These are phyloP conservation scores for Boletellus ananiceps DNA, from an alignment of 768 basidiomycete genomes.

Conservation along the genomic window DNA sequence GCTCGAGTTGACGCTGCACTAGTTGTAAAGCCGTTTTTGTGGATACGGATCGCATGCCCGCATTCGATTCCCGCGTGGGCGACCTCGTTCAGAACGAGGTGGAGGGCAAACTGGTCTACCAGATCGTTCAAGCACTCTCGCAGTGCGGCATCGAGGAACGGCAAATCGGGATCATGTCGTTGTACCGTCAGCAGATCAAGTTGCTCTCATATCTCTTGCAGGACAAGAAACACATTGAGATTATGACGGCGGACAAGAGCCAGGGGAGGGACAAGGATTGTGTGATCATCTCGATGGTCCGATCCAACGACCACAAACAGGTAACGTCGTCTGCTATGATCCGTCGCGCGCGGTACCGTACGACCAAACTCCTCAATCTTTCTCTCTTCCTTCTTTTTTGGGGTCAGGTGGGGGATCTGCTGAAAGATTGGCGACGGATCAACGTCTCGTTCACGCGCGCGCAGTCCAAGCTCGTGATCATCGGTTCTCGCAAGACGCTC, in stretches of 20 bases:
- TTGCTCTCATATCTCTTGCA: slow-evolving; percentile 65
- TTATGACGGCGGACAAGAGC: slow-evolving; percentile 88
- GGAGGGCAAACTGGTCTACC: slow-evolving; percentile 66
- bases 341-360: not conserved
- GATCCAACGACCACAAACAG: slow-evolving; percentile 73
- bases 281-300: slow-evolving; percentile 87
- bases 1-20: not conserved
- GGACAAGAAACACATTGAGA: slow-evolving; percentile 59
- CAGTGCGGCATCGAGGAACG: slow-evolving; percentile 57
- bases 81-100: slow-evolving; percentile 86
- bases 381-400: too few relatives aligned
- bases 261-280: slow-evolving; percentile 97
- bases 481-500: slow-evolving; percentile 84
- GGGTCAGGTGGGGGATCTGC: slow-evolving; percentile 78
- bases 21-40: slow-evolving; percentile 90
- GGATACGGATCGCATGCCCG: slow-evolving; percentile 84
- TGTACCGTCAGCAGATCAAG: slow-evolving; percentile 96
- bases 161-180: slow-evolving; percentile 84
- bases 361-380: too few relatives aligned
- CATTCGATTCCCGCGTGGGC: slow-evolving; percentile 74
- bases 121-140: slow-evolving; percentile 65
- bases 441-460: slow-evolving; percentile 97
- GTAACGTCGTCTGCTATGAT: slow-evolving; percentile 33
- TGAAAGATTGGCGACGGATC: slow-evolving; percentile 94
- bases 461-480: slow-evolving; percentile 81